Percentiles rank a stretch among this genome's conserved stretches.
phyloP scores from a whole-genome alignment of 2,329 filamentous ascomycete species.

The Lasiodiplodia citricola region DNA sequence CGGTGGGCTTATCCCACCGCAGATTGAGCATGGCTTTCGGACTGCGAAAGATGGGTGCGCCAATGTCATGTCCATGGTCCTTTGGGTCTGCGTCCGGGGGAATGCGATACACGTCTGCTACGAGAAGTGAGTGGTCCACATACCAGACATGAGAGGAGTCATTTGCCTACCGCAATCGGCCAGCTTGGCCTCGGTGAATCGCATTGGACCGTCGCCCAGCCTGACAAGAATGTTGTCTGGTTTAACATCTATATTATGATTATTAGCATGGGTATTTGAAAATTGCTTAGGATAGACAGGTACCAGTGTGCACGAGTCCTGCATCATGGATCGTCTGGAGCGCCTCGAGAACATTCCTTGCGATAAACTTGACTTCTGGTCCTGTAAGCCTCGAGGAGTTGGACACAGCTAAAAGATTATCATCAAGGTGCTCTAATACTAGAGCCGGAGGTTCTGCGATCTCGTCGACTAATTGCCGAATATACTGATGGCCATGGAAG shows the following conservation, averaged over 20 bases:
- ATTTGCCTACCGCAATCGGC: background rate
- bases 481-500: background rate
- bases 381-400: background rate
- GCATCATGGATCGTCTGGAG: background rate
- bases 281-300: background rate
- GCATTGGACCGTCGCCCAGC: background rate
- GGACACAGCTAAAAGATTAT: background rate
- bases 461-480: background rate
- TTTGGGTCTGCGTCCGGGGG: background rate
- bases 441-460: background rate
- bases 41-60: constrained; percentile 46
- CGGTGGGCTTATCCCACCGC: constrained; percentile 44
- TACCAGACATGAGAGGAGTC: background rate
- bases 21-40: constrained; percentile 42
- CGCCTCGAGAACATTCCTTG: background rate
- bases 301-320: background rate
- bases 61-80: constrained; percentile 37
- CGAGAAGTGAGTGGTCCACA: background rate
- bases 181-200: background rate
- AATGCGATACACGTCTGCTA: background rate
- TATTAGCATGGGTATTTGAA: background rate
- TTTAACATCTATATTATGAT: background rate
- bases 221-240: background rate
- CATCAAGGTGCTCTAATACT: background rate
- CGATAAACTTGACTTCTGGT: background rate